Evolutionary conservation across 1,284 basidiomycete species (phyloP).

Genomic region (Ustilago esculenta): DNA sequence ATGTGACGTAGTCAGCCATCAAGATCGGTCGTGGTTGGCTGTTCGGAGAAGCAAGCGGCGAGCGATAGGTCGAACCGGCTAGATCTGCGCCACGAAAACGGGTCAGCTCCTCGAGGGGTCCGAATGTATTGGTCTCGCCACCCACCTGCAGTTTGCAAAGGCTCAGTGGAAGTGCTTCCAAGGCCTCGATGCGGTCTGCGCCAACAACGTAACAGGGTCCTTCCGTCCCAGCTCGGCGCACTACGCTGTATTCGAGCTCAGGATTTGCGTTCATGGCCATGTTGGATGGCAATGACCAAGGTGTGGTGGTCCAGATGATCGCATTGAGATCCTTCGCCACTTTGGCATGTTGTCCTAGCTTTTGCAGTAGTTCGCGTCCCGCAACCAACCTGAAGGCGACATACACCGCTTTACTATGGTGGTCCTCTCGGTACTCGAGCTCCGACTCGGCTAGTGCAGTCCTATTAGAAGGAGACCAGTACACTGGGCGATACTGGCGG

Average conservation of each 20-base stretch:
- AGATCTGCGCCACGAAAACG: slow-evolving; percentile 68
- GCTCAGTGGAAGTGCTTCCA: slow-evolving; percentile 19
- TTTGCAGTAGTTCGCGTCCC: slow-evolving; percentile 12
- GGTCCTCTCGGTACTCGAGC: slow-evolving; percentile 87
- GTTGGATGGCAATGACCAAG: slow-evolving; percentile 96
- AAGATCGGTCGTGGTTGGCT: slow-evolving; percentile 68
- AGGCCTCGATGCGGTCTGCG: slow-evolving; percentile 73
- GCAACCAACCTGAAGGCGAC: slow-evolving; percentile 75
- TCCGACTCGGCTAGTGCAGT: slow-evolving; percentile 97
- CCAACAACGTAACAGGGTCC: slow-evolving; percentile 75
- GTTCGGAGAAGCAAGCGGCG: slow-evolving; percentile 74
- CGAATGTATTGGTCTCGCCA: slow-evolving; percentile 11
- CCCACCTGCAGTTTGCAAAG: background rate
- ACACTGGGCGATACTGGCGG: slow-evolving; percentile 86
- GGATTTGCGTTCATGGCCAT: slow-evolving; percentile 89
- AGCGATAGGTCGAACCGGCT: slow-evolving; percentile 75
- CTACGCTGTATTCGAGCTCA: slow-evolving; percentile 77
- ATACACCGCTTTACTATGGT: slow-evolving; percentile 87
- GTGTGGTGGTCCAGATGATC: slow-evolving; percentile 98
- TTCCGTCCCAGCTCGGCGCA: slow-evolving; percentile 67
- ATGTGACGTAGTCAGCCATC: slow-evolving; percentile 77
- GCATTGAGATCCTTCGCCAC: slow-evolving; percentile 70
- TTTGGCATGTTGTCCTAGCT: slow-evolving; percentile 53
- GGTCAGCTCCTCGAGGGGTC: slow-evolving; percentile 34
- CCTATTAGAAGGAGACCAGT: slow-evolving; percentile 93